Base-by-base conservation (phyloP, 2,329 filamentous ascomycete genomes). In the Colletotrichum sansevieriae region DNA sequence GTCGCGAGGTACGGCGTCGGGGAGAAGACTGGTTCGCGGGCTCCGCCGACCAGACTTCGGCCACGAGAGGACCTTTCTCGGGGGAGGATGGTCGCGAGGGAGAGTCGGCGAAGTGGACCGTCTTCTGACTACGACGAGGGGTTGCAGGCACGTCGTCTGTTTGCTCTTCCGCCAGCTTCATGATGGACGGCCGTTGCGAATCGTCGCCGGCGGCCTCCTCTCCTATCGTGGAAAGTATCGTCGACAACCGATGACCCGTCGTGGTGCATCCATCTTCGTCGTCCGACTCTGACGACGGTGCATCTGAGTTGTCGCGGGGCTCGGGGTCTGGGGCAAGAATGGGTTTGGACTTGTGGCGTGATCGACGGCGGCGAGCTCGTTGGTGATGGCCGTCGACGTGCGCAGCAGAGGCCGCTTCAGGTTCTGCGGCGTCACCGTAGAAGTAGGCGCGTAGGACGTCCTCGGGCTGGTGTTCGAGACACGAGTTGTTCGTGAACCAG, bases 41-140 rank as follows among this genome's bases (percentile, higher is more conserved):
- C 10, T 66, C 56, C 4, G 55, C 33, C 10, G 41, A 18, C 43
- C 54, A 18, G 29, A 18, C 18, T 3, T 56, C 51, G 25, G 35
- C 33, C 33, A 25, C 43, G 9, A 22, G n/a, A 4, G 44, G 9
- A 18, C 35, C 49, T 3, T 49, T 67, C 22, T 67, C 59, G 13
- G 51, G 41, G 8, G 49, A 49, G 33, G 59, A 56, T 10, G 18
- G 41, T 11, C 59, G 43, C 46, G 49, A 61, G n/a, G 54, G 61
- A 41, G 61, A 47, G 25, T 69, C 66, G 10, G 66, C 66, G 20
- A 69, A 69, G 49, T 69, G 66, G 25, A 69, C 66, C 55, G 66
- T 69, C 49, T 69, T 69, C 44, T 66, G 66, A 39, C 66, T 69
- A 18, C 66, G 66, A 33, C 66, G 66, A 20, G 66, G 66, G 33